Evolutionary conservation across 768 basidiomycete species (phyloP).

Genomic region (Antrodiella citrinella): DNA sequence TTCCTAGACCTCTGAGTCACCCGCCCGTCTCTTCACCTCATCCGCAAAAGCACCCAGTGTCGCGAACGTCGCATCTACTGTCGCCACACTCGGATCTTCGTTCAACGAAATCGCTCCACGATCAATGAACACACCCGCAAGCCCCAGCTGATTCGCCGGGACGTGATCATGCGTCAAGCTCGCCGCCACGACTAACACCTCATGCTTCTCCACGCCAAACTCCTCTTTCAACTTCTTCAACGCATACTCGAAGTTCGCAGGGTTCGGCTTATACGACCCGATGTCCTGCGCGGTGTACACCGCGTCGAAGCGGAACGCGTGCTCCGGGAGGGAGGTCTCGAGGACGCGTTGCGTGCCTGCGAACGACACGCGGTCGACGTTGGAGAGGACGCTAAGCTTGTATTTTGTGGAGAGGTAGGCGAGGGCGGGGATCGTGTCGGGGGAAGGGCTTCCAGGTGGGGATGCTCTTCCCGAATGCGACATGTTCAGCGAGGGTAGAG

Average conservation of each 20-base stretch:
- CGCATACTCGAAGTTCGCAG: constrained; percentile 42
- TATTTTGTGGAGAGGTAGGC: constrained; percentile 50
- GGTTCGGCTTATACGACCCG: constrained; percentile 65
- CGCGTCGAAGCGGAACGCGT: constrained; percentile 52
- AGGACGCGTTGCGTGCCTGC: constrained; percentile 49
- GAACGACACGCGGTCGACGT: constrained; percentile 64
- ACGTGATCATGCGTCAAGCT: constrained; percentile 60
- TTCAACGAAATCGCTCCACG: constrained; percentile 33
- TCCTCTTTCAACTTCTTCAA: constrained; percentile 30
- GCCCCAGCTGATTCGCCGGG: constrained; percentile 48
- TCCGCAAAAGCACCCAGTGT: constrained; percentile 55
- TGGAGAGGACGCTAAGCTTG: constrained; percentile 68
- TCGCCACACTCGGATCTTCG: constrained; percentile 24
- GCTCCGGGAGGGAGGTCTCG: constrained; percentile 13
- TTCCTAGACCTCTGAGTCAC: background rate
- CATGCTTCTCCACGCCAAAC: constrained; percentile 28
- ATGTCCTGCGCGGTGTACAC: constrained; percentile 67
- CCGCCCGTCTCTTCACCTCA: constrained; percentile 33
- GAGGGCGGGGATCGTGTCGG: constrained; percentile 57
- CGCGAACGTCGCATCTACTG: constrained; percentile 33
- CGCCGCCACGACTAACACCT: constrained; percentile 60
- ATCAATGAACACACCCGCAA: constrained; percentile 63
- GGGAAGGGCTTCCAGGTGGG: constrained; percentile 56
- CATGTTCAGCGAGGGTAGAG: constrained; percentile 21
- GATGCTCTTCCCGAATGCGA: constrained; percentile 53